These are phyloP conservation scores for Sporobolus alterniflorus DNA, from an alignment of 202 grass and related monocot genomes.

Conservation along the genomic window DNA sequence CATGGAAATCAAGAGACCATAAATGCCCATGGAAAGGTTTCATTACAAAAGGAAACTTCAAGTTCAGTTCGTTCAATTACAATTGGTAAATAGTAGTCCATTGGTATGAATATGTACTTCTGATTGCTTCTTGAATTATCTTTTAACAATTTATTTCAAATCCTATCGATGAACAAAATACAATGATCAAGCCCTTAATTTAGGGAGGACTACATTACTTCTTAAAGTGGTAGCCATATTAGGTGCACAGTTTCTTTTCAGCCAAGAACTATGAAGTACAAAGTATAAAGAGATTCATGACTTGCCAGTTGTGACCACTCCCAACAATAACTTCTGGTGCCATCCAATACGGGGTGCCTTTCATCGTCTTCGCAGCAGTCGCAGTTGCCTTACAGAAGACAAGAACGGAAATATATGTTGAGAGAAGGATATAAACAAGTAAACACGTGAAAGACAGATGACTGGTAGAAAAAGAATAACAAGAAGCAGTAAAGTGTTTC, in stretches of 20 bases:
- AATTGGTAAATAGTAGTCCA: neutral
- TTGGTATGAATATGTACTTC: neutral
- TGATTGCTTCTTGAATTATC: neutral
- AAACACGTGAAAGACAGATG: neutral
- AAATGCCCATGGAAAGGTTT: neutral
- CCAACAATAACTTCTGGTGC: slow-evolving; percentile 97
- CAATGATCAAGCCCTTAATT: neutral
- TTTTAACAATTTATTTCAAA: neutral
- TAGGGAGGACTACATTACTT: neutral
- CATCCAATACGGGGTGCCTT: slow-evolving; percentile 96
- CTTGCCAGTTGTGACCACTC: slow-evolving; percentile 83
- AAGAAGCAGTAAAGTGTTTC: neutral
- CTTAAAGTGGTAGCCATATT: neutral
- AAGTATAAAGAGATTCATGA: too few species aligned
- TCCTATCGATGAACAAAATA: neutral
- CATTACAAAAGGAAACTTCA: neutral
- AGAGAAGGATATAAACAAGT: too few species aligned
- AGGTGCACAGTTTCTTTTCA: neutral
- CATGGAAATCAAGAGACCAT: neutral
- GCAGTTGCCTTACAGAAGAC: slow-evolving; percentile 76
- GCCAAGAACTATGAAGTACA: neutral
- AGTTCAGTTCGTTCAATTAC: neutral
- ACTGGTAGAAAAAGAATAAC: neutral
- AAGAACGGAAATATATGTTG: neutral
- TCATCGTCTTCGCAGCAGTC: slow-evolving; percentile 90